Evolutionary conservation across 495 filamentous ascomycete genomes (phyloP).

Genomic region (Evansstolkia leycettana): DNA sequence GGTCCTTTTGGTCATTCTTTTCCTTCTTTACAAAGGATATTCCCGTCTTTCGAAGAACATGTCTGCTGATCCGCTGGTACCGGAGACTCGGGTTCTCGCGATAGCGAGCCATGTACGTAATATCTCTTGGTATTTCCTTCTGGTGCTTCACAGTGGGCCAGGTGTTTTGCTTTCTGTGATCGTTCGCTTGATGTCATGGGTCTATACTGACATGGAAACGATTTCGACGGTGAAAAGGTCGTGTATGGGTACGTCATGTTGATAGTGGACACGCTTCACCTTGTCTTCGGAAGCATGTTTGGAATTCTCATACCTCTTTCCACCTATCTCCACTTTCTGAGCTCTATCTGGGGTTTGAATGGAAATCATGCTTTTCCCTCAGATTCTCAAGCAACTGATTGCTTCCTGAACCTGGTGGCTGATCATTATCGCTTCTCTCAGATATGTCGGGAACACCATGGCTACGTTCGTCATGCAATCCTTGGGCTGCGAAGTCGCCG

Average conservation of each 20-base stretch:
- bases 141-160: conserved; percentile 9
- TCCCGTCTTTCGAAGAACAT: conserved; percentile 7
- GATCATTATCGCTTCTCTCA: too few relatives aligned
- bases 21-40: background rate
- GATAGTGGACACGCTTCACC: too few relatives aligned
- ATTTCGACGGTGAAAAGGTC: conserved; percentile 37
- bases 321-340: too few relatives aligned
- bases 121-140: conserved; percentile 4
- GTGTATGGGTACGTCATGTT: conserved; percentile 62
- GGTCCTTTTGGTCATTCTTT: background rate
- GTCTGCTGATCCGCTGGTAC: conserved; percentile 38
- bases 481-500: conserved; percentile 83
- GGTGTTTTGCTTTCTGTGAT: conserved; percentile 1
- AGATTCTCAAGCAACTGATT: too few relatives aligned
- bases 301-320: too few relatives aligned
- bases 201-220: conserved; percentile 6
- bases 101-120: conserved; percentile 91
- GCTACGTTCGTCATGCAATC: conserved; percentile 85
- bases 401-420: too few relatives aligned
- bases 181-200: background rate
- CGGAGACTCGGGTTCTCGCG: conserved; percentile 80
- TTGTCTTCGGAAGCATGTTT: too few relatives aligned
- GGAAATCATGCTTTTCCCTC: too few relatives aligned
- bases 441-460: conserved; percentile 96
- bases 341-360: too few relatives aligned